Base-by-base conservation (phyloP, 2,329 filamentous ascomycete species). In the Colletotrichum phormii region DNA sequence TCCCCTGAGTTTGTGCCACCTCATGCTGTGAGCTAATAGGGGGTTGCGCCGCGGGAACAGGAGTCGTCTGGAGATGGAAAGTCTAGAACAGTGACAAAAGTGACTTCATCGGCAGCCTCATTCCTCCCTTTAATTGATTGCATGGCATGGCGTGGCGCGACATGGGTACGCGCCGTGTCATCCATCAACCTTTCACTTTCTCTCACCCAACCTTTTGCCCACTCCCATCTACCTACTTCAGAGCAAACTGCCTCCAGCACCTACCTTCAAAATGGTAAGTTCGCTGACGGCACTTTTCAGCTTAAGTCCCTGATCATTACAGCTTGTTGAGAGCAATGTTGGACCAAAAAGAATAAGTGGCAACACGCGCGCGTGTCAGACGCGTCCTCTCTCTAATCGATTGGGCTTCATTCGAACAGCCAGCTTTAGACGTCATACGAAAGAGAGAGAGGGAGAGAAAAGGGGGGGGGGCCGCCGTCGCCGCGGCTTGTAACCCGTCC, bases 81-180 rank as follows among this genome's bases (percentile, higher is more conserved):
- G 54, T 15, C 54, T 8, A 51, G 37, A 66, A 49, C n/a, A n/a
- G 22, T 54, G 29, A 31, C 22, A 64, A 7, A 51, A 51, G 67
- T 46, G 58, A 46, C 49, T 31, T 58, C 58, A 37, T 49, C 33
- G 13, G 33, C 31, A n/a, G 22, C 54, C 49, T 29, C 62, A 54
- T 53, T 66, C 54, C 42, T 55, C 54, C 49, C 22, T 57, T 67
- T 61, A 49, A 67, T 61, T 67, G 42, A 67, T 67, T 67, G 68
- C 68, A 67, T 54, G 54, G 53, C 31, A 12, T 15, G 35, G 37
- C 54, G 33, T 46, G 54, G 42, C 54, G 42, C 62, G 54, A 55
- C 60, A 18, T 15, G 18, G 29, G 62, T 12, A 7, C 67, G 54
- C 54, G 42, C 64, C 29, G 51, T 54, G 46, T 33, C 60, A 29